Conservation (phyloP, 2,329 filamentous ascomycete species). For the Phialocephala subalpina region DNA sequence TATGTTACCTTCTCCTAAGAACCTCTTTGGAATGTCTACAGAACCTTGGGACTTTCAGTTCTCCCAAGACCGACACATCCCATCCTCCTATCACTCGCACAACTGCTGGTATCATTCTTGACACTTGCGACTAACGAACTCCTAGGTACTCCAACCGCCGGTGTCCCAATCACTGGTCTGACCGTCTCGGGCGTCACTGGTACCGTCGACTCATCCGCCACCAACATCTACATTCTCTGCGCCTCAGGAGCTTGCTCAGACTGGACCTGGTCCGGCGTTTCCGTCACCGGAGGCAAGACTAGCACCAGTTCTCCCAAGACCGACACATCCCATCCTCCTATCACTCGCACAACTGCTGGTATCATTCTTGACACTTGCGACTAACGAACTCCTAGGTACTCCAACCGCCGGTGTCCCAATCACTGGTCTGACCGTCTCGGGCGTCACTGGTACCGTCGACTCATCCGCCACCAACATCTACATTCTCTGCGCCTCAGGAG, state of each 20-base stretch:
- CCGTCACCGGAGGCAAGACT: constrained; percentile 59
- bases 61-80: no score
- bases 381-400: constrained; percentile 46
- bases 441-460: constrained; percentile 52
- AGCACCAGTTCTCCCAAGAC: constrained; percentile 51
- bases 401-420: constrained; percentile 57
- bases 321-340: no score
- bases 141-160: constrained; percentile 44
- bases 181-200: constrained; percentile 54
- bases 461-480: constrained; percentile 52
- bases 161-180: constrained; percentile 62
- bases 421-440: constrained; percentile 54
- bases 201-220: constrained; percentile 47
- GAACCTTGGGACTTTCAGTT: no score
- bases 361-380: no score
- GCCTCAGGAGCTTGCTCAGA: constrained; percentile 56
- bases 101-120: no score
- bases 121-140: constrained; percentile 47
- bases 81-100: no score
- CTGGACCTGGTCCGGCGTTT: constrained; percentile 60
- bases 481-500: constrained; percentile 60
- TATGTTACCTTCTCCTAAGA: neutral
- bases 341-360: no score
- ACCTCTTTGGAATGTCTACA: no score
- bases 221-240: constrained; percentile 61